phyloP scores from a whole-genome alignment of 2,329 filamentous ascomycete species.

The Aspergillus vadensis region DNA sequence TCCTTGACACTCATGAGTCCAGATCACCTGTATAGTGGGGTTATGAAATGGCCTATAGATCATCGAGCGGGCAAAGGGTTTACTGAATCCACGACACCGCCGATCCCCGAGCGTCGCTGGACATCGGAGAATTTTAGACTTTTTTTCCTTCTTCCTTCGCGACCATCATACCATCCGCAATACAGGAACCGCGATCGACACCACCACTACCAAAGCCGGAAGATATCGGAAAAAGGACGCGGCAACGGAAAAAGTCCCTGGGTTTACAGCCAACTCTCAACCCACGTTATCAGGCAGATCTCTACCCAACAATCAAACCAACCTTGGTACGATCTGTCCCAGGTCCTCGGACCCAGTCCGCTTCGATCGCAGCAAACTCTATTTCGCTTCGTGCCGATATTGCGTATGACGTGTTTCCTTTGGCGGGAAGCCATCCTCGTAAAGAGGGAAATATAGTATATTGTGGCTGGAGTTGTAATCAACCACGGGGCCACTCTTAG shows the following conservation, averaged over 20 bases:
- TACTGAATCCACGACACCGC: background rate
- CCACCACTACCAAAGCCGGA: background rate
- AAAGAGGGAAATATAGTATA: too few species aligned
- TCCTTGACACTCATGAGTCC: background rate
- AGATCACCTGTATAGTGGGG: background rate
- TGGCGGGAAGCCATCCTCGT: too few species aligned
- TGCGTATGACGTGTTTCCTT: too few species aligned
- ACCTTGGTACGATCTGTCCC: background rate
- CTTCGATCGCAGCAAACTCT: too few species aligned
- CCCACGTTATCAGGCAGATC: background rate
- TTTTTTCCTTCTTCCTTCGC: too few species aligned
- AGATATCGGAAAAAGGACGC: background rate
- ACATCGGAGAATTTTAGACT: background rate
- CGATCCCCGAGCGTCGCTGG: background rate
- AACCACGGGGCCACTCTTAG: too few species aligned
- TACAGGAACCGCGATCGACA: background rate
- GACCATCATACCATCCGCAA: background rate
- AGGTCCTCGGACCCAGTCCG: background rate
- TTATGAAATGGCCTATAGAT: background rate
- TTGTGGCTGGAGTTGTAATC: too few species aligned
- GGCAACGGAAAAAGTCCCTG: background rate
- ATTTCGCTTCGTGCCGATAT: too few species aligned
- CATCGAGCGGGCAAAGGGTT: background rate
- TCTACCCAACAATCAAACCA: background rate
- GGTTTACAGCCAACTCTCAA: background rate